Percentiles rank a stretch among this genome's conserved stretches.
phyloP scores from a whole-genome alignment of 306 rosid genomes.

The Castanea mollissima region DNA sequence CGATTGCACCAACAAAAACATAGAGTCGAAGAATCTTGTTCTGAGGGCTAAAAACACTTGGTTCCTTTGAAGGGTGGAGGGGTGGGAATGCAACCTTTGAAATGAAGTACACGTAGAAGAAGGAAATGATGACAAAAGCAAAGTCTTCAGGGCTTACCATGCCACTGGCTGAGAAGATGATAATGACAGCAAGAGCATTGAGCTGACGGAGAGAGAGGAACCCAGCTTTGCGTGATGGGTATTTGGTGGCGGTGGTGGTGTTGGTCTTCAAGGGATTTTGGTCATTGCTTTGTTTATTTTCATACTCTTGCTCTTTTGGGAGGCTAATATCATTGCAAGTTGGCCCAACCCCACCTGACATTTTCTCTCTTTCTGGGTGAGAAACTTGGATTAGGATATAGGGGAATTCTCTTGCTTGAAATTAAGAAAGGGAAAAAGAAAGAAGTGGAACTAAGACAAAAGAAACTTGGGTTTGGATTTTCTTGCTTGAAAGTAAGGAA shows the following conservation, averaged over 20 bases:
- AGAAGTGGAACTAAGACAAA: too few relatives aligned
- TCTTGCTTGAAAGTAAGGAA: not conserved
- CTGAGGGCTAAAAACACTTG: slow-evolving; percentile 40
- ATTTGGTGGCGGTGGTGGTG: not conserved
- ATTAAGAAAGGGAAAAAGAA: too few relatives aligned
- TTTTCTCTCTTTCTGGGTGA: not conserved
- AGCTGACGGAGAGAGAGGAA: slow-evolving; percentile 66
- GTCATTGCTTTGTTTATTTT: slow-evolving; percentile 21
- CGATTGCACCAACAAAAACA: slow-evolving; percentile 42
- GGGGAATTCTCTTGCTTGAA: too few relatives aligned
- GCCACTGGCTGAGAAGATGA: slow-evolving; percentile 75
- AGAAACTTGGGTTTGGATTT: not conserved
- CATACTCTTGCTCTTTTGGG: slow-evolving; percentile 33
- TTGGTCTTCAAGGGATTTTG: slow-evolving; percentile 12
- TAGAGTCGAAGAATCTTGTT: slow-evolving; percentile 59
- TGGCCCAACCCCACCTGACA: slow-evolving; percentile 59
- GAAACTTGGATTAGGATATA: not conserved
- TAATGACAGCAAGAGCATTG: slow-evolving; percentile 49
- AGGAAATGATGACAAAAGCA: slow-evolving; percentile 54
- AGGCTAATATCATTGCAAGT: slow-evolving; percentile 37
- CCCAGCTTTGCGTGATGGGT: slow-evolving; percentile 12
- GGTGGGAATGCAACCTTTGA: slow-evolving; percentile 67
- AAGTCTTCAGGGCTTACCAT: slow-evolving; percentile 67
- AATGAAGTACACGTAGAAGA: slow-evolving; percentile 58
- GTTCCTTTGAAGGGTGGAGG: slow-evolving; percentile 31